phyloP scores from a whole-genome alignment of 164 flowering plant genomes.

The Nelumbo lutea region DNA sequence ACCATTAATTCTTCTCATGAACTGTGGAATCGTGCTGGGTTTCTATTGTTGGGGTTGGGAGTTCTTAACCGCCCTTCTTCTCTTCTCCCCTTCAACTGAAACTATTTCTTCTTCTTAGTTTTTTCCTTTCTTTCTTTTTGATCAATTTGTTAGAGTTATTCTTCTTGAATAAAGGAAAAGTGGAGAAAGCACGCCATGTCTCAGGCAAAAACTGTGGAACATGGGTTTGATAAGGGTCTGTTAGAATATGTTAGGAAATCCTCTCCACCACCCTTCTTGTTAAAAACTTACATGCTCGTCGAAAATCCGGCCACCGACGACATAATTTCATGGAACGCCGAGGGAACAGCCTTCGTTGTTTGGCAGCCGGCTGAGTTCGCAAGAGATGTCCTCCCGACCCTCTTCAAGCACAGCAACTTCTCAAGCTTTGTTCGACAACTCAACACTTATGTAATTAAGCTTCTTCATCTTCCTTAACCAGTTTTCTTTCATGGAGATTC shows the following conservation, averaged over 20 bases:
- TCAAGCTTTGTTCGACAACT: slow-evolving; percentile 92
- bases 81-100: slow-evolving; percentile 36
- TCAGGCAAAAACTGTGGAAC: slow-evolving; percentile 1
- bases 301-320: slow-evolving; percentile 61
- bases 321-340: slow-evolving; percentile 65
- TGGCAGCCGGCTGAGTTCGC: slow-evolving; percentile 84
- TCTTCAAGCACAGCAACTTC: slow-evolving; percentile 86
- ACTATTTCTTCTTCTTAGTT: slow-evolving; percentile 3
- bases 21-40: slow-evolving; percentile 69
- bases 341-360: slow-evolving; percentile 67
- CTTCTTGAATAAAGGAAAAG: too few species aligned
- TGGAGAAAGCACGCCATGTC: not conserved
- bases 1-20: slow-evolving; percentile 35
- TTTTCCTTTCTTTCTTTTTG: slow-evolving; percentile 10
- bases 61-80: slow-evolving; percentile 71
- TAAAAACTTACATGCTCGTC: slow-evolving; percentile 66
- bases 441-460: slow-evolving; percentile 64
- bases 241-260: slow-evolving; percentile 39
- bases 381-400: slow-evolving; percentile 70
- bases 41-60: slow-evolving; percentile 82
- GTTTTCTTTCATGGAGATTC: too few species aligned
- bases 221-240: slow-evolving; percentile 26
- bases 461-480: too few species aligned
- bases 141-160: not conserved
- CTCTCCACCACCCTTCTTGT: slow-evolving; percentile 59